phyloP scores from a whole-genome alignment of 441 rosid species.

The Geranium incanum region DNA sequence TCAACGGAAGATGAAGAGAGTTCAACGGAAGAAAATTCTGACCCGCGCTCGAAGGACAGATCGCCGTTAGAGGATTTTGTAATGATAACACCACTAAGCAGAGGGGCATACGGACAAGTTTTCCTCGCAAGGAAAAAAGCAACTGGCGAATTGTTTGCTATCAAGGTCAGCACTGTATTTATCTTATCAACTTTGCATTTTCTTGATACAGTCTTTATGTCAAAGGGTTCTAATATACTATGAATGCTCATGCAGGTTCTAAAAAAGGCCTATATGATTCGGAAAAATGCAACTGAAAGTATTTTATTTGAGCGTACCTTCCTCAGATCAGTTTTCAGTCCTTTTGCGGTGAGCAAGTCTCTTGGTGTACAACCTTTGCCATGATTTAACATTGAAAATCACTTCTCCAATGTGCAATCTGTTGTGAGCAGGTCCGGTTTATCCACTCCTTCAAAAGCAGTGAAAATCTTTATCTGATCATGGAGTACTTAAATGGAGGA shows the following conservation, averaged over 20 bases:
- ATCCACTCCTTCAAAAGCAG: slow-evolving; percentile 98
- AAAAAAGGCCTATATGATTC: slow-evolving; percentile 94
- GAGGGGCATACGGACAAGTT: slow-evolving; percentile 94
- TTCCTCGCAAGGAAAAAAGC: slow-evolving; percentile 87
- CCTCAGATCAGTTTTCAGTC: slow-evolving; percentile 83
- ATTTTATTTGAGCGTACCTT: slow-evolving; percentile 89
- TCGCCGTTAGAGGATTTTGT: slow-evolving; percentile 97
- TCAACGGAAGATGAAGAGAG: slow-evolving; percentile 44
- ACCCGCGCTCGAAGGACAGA: slow-evolving; percentile 67
- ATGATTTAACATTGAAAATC: slow-evolving; percentile 6
- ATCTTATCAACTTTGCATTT: no score
- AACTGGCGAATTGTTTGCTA: slow-evolving; percentile 91
- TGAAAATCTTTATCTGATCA: slow-evolving; percentile 92
- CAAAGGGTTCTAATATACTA: slow-evolving; percentile 13
- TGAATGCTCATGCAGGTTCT: slow-evolving; percentile 51
- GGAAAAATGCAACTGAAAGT: slow-evolving; percentile 97
- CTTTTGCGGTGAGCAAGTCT: slow-evolving; percentile 76
- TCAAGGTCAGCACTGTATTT: slow-evolving; percentile 49
- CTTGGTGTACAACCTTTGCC: slow-evolving; percentile 7
- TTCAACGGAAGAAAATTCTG: slow-evolving; percentile 70
- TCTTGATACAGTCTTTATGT: not conserved
- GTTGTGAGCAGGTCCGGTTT: slow-evolving; percentile 75
- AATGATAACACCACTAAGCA: slow-evolving; percentile 94
- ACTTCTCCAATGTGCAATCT: slow-evolving; percentile 28
- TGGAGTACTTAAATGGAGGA: slow-evolving; percentile 98